Percentiles rank a stretch among this genome's conserved stretches.
Evolutionary conservation across 768 basidiomycete species (phyloP).

Genomic region (Dacryopinax primogenitus): DNA sequence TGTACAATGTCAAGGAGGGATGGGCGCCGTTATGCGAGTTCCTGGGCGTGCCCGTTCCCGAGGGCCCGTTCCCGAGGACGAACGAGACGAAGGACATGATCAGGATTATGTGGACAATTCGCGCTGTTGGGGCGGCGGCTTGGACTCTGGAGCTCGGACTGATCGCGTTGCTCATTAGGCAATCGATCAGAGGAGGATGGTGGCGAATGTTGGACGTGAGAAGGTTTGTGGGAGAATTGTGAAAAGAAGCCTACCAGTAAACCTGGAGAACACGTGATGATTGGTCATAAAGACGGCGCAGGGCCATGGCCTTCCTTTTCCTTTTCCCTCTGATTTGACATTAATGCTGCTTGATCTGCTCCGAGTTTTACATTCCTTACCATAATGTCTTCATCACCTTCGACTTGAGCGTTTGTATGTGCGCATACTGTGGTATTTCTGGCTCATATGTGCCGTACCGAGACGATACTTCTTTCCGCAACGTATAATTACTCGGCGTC

Average conservation of each 20-base stretch:
- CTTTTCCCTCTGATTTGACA: too few species aligned
- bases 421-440: too few species aligned
- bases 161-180: background rate
- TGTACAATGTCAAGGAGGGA: slow-evolving; percentile 7
- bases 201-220: background rate
- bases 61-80: background rate
- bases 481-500: too few species aligned
- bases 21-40: slow-evolving; percentile 9
- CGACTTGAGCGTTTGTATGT: too few species aligned
- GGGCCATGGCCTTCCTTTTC: background rate
- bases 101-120: background rate
- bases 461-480: too few species aligned
- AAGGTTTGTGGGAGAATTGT: background rate
- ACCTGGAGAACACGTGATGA: background rate
- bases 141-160: background rate
- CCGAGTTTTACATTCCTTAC: too few species aligned
- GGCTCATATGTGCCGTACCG: too few species aligned
- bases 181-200: background rate
- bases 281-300: background rate
- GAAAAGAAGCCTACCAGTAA: background rate
- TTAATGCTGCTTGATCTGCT: too few species aligned
- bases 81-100: background rate
- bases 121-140: background rate
- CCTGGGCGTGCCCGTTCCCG: background rate
- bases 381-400: too few species aligned